Evolutionary conservation across 2,329 filamentous ascomycete species (phyloP).

Genomic region (Monosporascus sp.): DNA sequence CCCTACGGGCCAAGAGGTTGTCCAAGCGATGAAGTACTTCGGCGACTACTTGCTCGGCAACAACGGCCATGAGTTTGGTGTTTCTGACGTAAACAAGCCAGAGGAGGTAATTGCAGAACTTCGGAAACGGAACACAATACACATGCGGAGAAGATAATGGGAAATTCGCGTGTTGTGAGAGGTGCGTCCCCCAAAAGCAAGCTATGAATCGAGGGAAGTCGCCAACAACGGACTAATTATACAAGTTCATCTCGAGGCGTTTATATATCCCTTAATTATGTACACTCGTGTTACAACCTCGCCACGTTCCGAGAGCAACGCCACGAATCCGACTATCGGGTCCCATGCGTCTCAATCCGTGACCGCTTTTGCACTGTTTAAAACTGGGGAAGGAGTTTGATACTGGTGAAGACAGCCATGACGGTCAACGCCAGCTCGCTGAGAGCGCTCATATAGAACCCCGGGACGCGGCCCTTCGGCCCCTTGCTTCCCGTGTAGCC

Average conservation of each 20-base stretch:
- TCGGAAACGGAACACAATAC: slow-evolving; percentile 12
- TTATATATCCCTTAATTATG: too few species aligned
- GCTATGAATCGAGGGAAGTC: too few species aligned
- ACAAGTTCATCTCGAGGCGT: too few species aligned
- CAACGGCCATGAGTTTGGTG: slow-evolving; percentile 53
- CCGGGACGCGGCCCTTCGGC: slow-evolving; percentile 38
- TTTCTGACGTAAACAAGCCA: slow-evolving; percentile 18
- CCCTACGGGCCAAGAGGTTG: slow-evolving; percentile 81
- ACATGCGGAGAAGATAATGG: background rate
- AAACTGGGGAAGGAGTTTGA: slow-evolving; percentile 27
- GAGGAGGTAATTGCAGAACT: slow-evolving; percentile 13
- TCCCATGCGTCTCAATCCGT: background rate
- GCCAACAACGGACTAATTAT: too few species aligned
- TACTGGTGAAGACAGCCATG: slow-evolving; percentile 37
- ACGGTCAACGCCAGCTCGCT: slow-evolving; percentile 34
- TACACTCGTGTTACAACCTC: too few species aligned
- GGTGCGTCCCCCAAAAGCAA: too few species aligned
- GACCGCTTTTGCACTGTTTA: slow-evolving; percentile 1
- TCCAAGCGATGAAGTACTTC: slow-evolving; percentile 77
- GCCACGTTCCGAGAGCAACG: too few species aligned
- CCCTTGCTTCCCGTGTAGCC: slow-evolving; percentile 45
- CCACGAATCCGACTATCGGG: too few species aligned
- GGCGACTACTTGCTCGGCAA: slow-evolving; percentile 72
- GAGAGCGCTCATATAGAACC: slow-evolving; percentile 29
- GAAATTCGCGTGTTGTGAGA: too few species aligned